These are phyloP conservation scores for Rhipidocladum racemiflorum DNA, from an alignment of 176 grass and related monocot species.

Conservation along the genomic window DNA sequence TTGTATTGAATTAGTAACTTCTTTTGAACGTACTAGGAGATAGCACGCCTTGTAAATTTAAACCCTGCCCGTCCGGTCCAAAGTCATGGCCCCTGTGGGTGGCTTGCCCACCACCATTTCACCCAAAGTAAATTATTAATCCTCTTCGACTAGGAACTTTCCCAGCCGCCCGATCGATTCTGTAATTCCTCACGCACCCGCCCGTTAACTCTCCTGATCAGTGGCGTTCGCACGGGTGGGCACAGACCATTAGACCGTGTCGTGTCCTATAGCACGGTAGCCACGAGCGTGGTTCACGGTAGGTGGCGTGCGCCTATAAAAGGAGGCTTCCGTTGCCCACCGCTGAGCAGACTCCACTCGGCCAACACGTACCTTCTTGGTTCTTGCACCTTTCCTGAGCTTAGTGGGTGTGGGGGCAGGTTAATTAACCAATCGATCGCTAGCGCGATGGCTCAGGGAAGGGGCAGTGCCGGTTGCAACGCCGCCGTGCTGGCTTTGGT, in stretches of 20 bases:
- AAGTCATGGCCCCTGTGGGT: not conserved
- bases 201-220: not conserved
- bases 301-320: conserved; percentile 18
- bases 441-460: conserved; percentile 63
- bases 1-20: too few relatives aligned
- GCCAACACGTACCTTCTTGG: not conserved
- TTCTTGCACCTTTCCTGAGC: not conserved
- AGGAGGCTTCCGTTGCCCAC: not conserved
- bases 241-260: not conserved
- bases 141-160: not conserved
- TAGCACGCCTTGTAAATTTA: too few relatives aligned
- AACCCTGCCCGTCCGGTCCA: not conserved
- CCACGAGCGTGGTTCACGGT: not conserved
- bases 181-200: not conserved
- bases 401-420: not conserved
- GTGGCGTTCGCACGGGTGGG: not conserved
- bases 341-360: not conserved
- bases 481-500: conserved; percentile 31
- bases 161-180: not conserved
- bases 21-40: too few relatives aligned
- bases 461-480: conserved; percentile 53
- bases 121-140: not conserved
- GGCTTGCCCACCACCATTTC: conserved; percentile 11
- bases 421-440: too few relatives aligned
- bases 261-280: not conserved